Conservation (phyloP, 129 eudicot genomes). For the Helichrysum umbraculigerum region DNA sequence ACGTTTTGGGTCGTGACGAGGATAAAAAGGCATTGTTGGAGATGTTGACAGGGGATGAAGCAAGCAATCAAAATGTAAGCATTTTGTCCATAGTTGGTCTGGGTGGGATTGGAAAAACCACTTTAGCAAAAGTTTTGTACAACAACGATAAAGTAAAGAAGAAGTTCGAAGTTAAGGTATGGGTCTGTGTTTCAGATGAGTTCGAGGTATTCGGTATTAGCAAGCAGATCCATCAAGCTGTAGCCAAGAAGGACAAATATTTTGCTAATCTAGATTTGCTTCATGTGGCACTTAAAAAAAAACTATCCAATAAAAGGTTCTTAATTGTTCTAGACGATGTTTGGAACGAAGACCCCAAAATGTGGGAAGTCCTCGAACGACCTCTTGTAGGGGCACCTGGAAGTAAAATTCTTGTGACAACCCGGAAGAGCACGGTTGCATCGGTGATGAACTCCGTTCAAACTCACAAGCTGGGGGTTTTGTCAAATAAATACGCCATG, state of each 20-base stretch:
- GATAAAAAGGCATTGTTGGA: background rate
- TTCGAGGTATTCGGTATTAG: background rate
- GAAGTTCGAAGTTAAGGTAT: background rate
- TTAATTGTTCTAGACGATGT: conserved; percentile 26
- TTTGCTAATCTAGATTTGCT: background rate
- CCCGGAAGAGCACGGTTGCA: conserved; percentile 24
- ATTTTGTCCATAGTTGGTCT: background rate
- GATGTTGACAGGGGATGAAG: background rate
- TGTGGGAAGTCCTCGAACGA: conserved; percentile 26
- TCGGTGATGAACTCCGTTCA: background rate
- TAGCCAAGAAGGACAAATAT: background rate
- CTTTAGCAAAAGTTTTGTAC: background rate
- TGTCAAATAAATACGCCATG: conserved; percentile 19
- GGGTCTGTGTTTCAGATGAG: background rate
- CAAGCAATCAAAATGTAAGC: background rate
- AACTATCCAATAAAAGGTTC: conserved; percentile 27
- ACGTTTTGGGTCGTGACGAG: background rate
- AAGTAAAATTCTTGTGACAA: conserved; percentile 25
- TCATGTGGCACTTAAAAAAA: background rate
- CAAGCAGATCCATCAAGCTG: background rate
- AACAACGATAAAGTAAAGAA: background rate
- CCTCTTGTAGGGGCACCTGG: conserved; percentile 38
- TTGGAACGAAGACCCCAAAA: background rate
- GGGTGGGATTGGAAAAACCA: background rate
- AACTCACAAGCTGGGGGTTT: conserved; percentile 5